Base-by-base conservation (phyloP, 2,329 filamentous ascomycete species). In the Cladosporium sp. region DNA sequence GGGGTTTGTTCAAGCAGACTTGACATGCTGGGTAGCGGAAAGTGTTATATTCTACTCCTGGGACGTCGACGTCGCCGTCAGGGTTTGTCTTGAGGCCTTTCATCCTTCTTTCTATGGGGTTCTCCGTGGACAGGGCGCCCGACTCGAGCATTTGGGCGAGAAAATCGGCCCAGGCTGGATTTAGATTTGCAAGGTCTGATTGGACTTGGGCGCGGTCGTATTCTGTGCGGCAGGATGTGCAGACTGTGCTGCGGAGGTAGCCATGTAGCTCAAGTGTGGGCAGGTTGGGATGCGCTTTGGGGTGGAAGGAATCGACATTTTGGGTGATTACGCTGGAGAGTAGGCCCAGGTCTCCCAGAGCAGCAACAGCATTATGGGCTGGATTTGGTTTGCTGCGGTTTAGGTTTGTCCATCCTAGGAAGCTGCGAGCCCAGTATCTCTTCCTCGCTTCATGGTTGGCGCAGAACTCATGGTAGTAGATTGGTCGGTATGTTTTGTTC, bases 261-360 rank as follows among this genome's bases (percentile, higher is more conserved):
- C 94, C 94, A 72, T 99, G 94, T 50, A 99, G 80, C 73, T 97
- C 93, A 45, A 95, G 77, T 9, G 90, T 94, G 5, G 84, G 81
- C 42, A 92, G 74, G 9, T 78, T 70, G 0, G 91, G 90, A 72
- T 97, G 92, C 0, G 91, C 88, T 59, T 76, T 76, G 2, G 82
- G 79, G 73, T 99, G 94, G 71, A 99, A 96, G 2, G 91, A 96
- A 75, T 99, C 94, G 52, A 99, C 94, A 70, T 97, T 97, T 71
- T 99, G 94, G 39, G 94, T 97, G 64, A 99, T 85, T 59, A 97
- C 89, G 54, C 78, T 84, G 58, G 81, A 83, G 40, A 97, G 78
- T 50, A 91, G 74, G 2, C 91, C 92, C 63, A 94, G 76, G 4
- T 81, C 74, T 2, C 84, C 89, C 35, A 97, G 77, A 62, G 87